Evolutionary conservation across 345 rosid species (phyloP), one percentile per base, ranked within the genome.

Genomic region (Hibiscus syriacus): DNA sequence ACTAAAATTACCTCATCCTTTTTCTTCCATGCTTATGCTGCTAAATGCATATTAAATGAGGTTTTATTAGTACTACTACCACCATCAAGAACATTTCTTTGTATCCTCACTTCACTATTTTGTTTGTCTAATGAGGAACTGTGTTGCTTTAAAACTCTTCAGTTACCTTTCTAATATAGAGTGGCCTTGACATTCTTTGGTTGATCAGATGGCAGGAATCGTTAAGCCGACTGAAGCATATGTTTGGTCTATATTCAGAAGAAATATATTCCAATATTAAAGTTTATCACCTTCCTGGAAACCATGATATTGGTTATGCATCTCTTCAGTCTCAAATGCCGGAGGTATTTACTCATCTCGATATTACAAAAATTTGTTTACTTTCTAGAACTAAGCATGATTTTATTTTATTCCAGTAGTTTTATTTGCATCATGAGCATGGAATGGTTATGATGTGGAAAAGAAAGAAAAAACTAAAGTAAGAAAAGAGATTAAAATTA

Each of bases 241-340:
- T 88, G 19, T 88, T 92, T 72, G 90, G 86, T 65, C 70, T 88
- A 77, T 80, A 79, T 70, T 69, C 75, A 30, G 70, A 76, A 73
- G 83, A 70, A 5, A 73, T 60, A 67, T 75, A 75, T 70, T 63
- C 72, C 67, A 78, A 80, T 12, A 65, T 76, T 22, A 84, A 80
- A 68, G 82, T 84, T 34, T 79, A 78, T 69, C 87, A 66, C 79
- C 84, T 90, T 70, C 79, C 96, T 27, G 98, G 98, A 76, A 90
- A 90, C 83, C 97, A 90, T 75, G 98, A 92, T 71, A n/a, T 88
- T 76, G 98, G 98, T 77, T 92, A 92, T 79, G 78, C 86, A 60
- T 73, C 80, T 72, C 73, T 85, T 54, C 79, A 78, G 22, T 75
- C 85, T 50, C 73, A 68, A 52, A 83, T 73, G 56, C 87, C 78